Base-by-base conservation (phyloP, 1,284 basidiomycete species). In the Xerocomus minutiporus region DNA sequence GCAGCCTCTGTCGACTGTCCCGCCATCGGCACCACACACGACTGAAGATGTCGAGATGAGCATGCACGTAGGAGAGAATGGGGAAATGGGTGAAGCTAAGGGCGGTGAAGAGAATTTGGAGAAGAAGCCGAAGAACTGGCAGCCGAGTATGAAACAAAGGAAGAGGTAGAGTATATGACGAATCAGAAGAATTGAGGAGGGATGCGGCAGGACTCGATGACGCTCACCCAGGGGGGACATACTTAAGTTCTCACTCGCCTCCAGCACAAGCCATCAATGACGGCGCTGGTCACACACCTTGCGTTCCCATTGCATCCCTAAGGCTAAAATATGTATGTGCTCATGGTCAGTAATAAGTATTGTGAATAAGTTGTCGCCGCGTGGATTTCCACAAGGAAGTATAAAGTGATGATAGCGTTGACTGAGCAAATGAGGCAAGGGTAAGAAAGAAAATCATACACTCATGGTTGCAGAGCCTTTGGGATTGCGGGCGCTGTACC, bases 101-200 rank as follows among this genome's bases (percentile, higher is more conserved):
- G 66, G 52, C 8, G 62, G 66, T 29, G 43, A 44, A 46, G 67
- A 8, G 64, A 63, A 8, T 65, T 68, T 50, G 64, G 63, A 50
- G 68, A 65, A 42, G 62, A 69, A 20, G 60, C 59, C 2, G 71
- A 68, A 3, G 70, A 67, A 23, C 61, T 61, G 11, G 62, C 61
- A 1, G 65, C 61, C 11, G 66, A 63, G 13, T 70, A 69, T 9
- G 69, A 67, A 12, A 68, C 67, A 1, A 72, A 67, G 4, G 71
- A 68, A 41, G 66, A 69, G 47, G 32, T 59, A 57, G 67, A 58
- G 69, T 71, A 53, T 56, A 61, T 17, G 59, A 73, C 4, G 75
- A 75, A 45, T 57, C 66, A 23, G 70, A 72, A 44, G 74, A 73
- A 40, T 32, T 67, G 42, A 58, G 47, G 45, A 60, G 38, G 48